phyloP scores from a whole-genome alignment of 768 basidiomycete genomes.

The Trametes cingulata region DNA sequence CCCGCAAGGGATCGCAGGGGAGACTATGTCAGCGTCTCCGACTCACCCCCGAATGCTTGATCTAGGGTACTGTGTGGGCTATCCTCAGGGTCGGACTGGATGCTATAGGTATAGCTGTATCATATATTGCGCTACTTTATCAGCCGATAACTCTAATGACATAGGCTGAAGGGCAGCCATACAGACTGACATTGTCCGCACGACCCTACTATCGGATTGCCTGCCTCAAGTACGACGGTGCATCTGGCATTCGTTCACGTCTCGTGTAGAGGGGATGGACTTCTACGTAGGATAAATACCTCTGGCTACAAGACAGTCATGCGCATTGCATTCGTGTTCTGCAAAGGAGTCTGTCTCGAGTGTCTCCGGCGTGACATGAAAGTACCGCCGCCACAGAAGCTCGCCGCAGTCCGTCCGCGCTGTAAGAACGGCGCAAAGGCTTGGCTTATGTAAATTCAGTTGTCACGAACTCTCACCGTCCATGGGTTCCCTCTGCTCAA shows the following conservation, averaged over 20 bases:
- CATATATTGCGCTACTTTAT: slow-evolving; percentile 7
- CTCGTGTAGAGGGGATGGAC: too few species aligned
- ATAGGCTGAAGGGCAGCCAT: not conserved
- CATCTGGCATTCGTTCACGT: too few species aligned
- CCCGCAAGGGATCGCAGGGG: slow-evolving; percentile 38
- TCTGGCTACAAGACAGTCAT: not conserved
- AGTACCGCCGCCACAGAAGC: not conserved
- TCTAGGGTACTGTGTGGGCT: not conserved
- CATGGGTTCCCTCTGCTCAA: slow-evolving; percentile 42
- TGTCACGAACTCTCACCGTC: slow-evolving; percentile 12
- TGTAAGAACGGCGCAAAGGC: not conserved
- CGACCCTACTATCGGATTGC: too few species aligned
- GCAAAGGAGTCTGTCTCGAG: too few species aligned
- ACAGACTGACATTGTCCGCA: too few species aligned
- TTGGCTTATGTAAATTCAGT: not conserved
- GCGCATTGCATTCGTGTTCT: not conserved
- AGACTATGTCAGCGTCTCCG: slow-evolving; percentile 48
- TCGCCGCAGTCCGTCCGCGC: not conserved
- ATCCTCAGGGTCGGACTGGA: slow-evolving; percentile 1
- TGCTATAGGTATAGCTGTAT: slow-evolving; percentile 17
- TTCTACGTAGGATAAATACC: too few species aligned
- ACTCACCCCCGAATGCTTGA: slow-evolving; percentile 23
- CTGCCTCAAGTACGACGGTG: too few species aligned
- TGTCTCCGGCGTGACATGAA: too few species aligned
- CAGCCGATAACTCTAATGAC: not conserved